Base-by-base conservation (phyloP, 202 grass and related monocot genomes). In the Schoenoplectus triqueter region DNA sequence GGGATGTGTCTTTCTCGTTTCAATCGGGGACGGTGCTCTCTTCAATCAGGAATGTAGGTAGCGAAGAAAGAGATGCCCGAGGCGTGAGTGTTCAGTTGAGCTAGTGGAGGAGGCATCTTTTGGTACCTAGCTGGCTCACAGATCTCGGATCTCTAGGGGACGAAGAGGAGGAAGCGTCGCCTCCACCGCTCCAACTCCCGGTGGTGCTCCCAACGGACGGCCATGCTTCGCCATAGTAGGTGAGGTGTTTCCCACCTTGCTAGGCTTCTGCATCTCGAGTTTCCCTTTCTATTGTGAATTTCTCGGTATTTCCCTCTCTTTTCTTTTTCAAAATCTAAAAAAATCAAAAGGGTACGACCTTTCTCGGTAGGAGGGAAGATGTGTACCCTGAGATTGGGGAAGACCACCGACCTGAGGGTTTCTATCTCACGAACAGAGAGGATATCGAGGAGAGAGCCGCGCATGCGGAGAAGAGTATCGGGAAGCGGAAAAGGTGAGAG, bases 171-270 rank as follows among this genome's bases (percentile, higher is more conserved):
- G 87, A 59, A 82, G 76, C 2, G 85, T 52, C 15, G 45, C 49
- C 55, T 55, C 80, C 52, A n/a, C 90, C 83, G 6, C 31, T 31
- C 31, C 93, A 88, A 52, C 86, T 48, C 3, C 89, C 94, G 5
- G 91, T 89, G 45, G 86, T 80, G 87, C 92, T 95, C 14, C 91
- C 95, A 98, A 89, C 22, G 95, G 95, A 0, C 92, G 91, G 1
- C 95, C 95, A 20, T 92, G 91, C 91, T 98, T 98, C 49, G 92
- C 95, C 64, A 92, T 89, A 85, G 91, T 84, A 18, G 85, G 80
- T 5, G 85, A 88, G 7, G 86, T 85, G 86, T 85, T 90, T n/a
- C 90, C 85, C 64, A 88, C 89, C 89, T 95, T 98, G 87, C 91
- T 90, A 61, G 89, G 85, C 86, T 92, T 97, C 89, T 88, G 95